Percentiles rank a stretch among this genome's conserved stretches.
Evolutionary conservation across 2,329 filamentous ascomycete species (phyloP).

Genomic region (Aspergillus luchuensis): DNA sequence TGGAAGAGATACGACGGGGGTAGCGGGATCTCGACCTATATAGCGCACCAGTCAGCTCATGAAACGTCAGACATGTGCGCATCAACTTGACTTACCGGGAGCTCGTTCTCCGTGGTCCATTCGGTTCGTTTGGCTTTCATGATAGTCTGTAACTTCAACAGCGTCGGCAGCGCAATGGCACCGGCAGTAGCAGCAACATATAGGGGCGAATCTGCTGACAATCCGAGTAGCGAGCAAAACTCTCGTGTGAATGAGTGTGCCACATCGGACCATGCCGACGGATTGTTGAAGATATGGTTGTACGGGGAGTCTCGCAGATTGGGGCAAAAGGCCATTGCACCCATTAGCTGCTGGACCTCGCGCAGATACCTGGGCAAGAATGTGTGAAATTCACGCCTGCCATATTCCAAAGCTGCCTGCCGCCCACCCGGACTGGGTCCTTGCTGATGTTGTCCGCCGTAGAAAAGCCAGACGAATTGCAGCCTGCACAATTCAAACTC

Average conservation of each 20-base stretch:
- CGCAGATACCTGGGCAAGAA: conserved; percentile 74
- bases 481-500: conserved; percentile 92
- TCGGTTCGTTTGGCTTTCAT: conserved; percentile 88
- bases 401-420: conserved; percentile 71
- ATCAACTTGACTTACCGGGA: conserved; percentile 67
- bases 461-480: conserved; percentile 87
- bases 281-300: conserved; percentile 71
- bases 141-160: conserved; percentile 84
- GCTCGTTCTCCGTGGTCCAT: conserved; percentile 89
- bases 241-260: conserved; percentile 86
- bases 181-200: conserved; percentile 92
- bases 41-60: conserved; percentile 9
- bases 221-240: conserved; percentile 87
- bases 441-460: conserved; percentile 62
- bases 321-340: conserved; percentile 75
- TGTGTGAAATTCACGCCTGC: conserved; percentile 68
- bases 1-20: conserved; percentile 75
- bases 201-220: conserved; percentile 88
- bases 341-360: conserved; percentile 80
- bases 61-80: conserved; percentile 24
- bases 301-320: conserved; percentile 81
- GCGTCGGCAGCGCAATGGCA: conserved; percentile 82
- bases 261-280: conserved; percentile 77
- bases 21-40: conserved; percentile 64
- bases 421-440: conserved; percentile 35